Evolutionary conservation across 352 stramenopile genomes (phyloP), one percentile per base, ranked within the genome.

Genomic region (Pythium aphanidermatum): DNA sequence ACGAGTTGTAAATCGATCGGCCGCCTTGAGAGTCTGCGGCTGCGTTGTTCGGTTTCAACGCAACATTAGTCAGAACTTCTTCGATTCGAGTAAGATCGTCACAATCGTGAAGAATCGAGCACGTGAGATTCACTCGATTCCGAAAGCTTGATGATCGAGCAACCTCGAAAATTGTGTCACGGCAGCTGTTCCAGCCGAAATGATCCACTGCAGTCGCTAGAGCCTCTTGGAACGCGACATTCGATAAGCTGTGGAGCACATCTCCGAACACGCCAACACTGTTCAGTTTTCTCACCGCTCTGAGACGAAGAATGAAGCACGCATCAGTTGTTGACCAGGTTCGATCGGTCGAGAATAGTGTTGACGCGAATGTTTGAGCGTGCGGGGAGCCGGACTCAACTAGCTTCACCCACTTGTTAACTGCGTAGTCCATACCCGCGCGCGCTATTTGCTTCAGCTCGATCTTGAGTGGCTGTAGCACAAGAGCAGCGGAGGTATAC

Each of bases 401-500:
- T 13, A 55, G 37, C 23, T 46, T 25, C 16, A 43, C 46, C 41
- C 41, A 60, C 38, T 51, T 51, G 27, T 21, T 55, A 3, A 55
- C 39, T 9, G 45, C 46, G 21, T 47, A 51, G 13, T 49, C 34
- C 46, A 56, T 51, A 13, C 35, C 32, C 1, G 39, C 39, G 5
- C 36, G 24, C 11, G 29, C 50, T 2, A 36, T 52, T 29, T 58
- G 41, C 34, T 37, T 12, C 2, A 58, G 24, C 23, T 58, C 51
- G 7, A 48, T 45, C 27, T 30, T 31, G 2, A 53, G 17, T 14
- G 43, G 44, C 36, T 41, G 36, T 8, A 60, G 30, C 10, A 60
- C 52, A 8, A 60, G 32, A 9, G 52, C 52, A 0, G 52, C 45
- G 1, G 52, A 51, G 16, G 33, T 42, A 33, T 61, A 61, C 53